phyloP scores from a whole-genome alignment of 2,329 filamentous ascomycete species.

The Whalleya microplaca region DNA sequence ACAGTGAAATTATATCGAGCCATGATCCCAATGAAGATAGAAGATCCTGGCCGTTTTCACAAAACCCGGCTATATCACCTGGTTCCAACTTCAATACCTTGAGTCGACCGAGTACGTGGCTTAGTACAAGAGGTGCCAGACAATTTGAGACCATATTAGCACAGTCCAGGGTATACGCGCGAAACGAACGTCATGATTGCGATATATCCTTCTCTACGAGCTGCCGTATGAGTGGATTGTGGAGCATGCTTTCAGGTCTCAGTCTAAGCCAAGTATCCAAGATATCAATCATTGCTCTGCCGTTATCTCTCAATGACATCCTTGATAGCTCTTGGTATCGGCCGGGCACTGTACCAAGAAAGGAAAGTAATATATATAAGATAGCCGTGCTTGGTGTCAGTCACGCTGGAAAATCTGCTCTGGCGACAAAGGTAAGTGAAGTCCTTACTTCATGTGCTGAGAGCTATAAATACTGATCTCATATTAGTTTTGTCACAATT shows the following conservation, averaged over 20 bases:
- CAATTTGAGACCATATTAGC: slow-evolving; percentile 8
- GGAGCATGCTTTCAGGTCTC: slow-evolving; percentile 9
- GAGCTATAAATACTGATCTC: neutral
- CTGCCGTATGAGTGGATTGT: neutral
- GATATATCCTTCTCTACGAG: slow-evolving; percentile 8
- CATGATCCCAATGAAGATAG: neutral
- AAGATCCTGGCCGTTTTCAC: too few relatives aligned
- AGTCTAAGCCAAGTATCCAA: slow-evolving; percentile 10
- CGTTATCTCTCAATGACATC: slow-evolving; percentile 4
- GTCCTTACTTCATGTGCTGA: neutral
- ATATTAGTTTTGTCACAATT: neutral
- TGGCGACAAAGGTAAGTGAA: slow-evolving; percentile 3
- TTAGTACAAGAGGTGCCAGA: neutral
- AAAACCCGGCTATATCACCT: too few relatives aligned
- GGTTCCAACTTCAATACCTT: too few relatives aligned
- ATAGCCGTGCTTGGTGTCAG: slow-evolving; percentile 5
- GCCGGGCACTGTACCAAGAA: neutral
- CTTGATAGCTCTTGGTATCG: slow-evolving; percentile 7
- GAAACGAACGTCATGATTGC: slow-evolving; percentile 1
- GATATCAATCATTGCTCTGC: slow-evolving; percentile 12
- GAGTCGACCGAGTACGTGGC: too few relatives aligned
- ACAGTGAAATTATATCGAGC: too few relatives aligned
- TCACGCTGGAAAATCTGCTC: slow-evolving; percentile 7
- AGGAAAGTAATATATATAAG: neutral
- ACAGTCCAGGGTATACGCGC: slow-evolving; percentile 6